phyloP scores from a whole-genome alignment of 176 grass and related monocot species.

The Phoenix dactylifera region DNA sequence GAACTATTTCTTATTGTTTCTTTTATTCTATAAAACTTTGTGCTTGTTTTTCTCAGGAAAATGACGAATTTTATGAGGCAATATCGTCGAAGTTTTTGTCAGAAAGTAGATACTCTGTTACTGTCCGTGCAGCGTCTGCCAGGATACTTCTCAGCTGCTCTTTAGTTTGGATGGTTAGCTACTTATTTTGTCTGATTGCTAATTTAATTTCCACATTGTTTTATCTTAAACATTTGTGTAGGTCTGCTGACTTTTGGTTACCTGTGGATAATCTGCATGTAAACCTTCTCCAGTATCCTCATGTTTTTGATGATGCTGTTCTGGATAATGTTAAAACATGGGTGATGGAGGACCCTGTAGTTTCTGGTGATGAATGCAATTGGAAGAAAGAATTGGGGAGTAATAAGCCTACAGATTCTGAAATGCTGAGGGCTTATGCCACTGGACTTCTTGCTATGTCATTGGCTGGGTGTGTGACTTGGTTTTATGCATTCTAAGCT shows the following conservation, averaged over 20 bases:
- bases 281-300: slow-evolving; percentile 39
- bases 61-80: slow-evolving; percentile 78
- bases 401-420: slow-evolving; percentile 61
- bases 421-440: slow-evolving; percentile 69
- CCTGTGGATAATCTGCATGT: too few relatives aligned
- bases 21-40: not conserved
- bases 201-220: too few relatives aligned
- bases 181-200: not conserved
- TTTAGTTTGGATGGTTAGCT: slow-evolving; percentile 58
- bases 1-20: too few relatives aligned
- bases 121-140: slow-evolving; percentile 50
- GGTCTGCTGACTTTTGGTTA: too few relatives aligned
- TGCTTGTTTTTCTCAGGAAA: slow-evolving; percentile 41
- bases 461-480: slow-evolving; percentile 39
- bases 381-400: slow-evolving; percentile 53
- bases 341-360: slow-evolving; percentile 46
- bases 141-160: slow-evolving; percentile 75
- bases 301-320: slow-evolving; percentile 67
- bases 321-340: slow-evolving; percentile 77
- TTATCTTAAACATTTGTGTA: not conserved
- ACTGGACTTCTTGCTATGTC: slow-evolving; percentile 86
- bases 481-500: too few relatives aligned
- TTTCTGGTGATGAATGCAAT: slow-evolving; percentile 33
- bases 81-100: slow-evolving; percentile 77
- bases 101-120: slow-evolving; percentile 38